phyloP scores from a whole-genome alignment of 768 basidiomycete species.

The Punctularia strigosozonata region DNA sequence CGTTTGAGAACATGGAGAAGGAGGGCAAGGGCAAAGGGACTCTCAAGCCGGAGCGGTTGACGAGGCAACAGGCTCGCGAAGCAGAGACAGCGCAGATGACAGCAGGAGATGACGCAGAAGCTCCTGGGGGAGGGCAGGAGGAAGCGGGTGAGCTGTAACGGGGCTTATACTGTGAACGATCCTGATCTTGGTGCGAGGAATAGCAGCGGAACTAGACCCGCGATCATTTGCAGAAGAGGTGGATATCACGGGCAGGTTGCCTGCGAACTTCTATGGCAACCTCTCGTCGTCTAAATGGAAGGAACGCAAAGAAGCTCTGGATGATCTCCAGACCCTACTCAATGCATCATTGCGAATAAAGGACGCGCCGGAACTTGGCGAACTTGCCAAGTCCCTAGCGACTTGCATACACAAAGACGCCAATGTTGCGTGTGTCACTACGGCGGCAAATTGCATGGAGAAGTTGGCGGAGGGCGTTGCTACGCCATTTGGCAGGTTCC shows the following conservation, averaged over 20 bases:
- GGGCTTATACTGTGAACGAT: not conserved
- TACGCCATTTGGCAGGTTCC: slow-evolving; percentile 59
- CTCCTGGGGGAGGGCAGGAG: slow-evolving; percentile 26
- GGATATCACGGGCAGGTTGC: slow-evolving; percentile 66
- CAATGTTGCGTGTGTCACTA: slow-evolving; percentile 91
- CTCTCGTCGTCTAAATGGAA: slow-evolving; percentile 96
- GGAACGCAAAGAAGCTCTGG: slow-evolving; percentile 85
- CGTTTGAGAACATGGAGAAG: slow-evolving; percentile 74
- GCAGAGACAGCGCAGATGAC: slow-evolving; percentile 33
- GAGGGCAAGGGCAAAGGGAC: slow-evolving; percentile 79
- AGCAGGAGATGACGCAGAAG: slow-evolving; percentile 21
- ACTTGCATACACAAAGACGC: slow-evolving; percentile 77
- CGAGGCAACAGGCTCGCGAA: slow-evolving; percentile 67
- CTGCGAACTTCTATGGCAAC: slow-evolving; percentile 57
- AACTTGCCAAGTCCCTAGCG: slow-evolving; percentile 68
- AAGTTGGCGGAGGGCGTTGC: slow-evolving; percentile 77
- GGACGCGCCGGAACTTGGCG: slow-evolving; percentile 67
- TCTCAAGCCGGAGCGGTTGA: slow-evolving; percentile 69
- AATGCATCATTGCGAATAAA: slow-evolving; percentile 63
- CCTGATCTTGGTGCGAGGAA: slow-evolving; percentile 31
- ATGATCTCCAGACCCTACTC: slow-evolving; percentile 66
- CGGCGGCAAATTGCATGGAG: slow-evolving; percentile 77
- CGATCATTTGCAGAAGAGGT: slow-evolving; percentile 71
- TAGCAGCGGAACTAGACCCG: slow-evolving; percentile 57
- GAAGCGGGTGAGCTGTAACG: slow-evolving; percentile 23